A percentile compares a stretch with the other conserved stretches of the same genome.
Evolutionary conservation across 2,329 filamentous ascomycete species (phyloP).

Genomic region (Parafenestella ontariensis): DNA sequence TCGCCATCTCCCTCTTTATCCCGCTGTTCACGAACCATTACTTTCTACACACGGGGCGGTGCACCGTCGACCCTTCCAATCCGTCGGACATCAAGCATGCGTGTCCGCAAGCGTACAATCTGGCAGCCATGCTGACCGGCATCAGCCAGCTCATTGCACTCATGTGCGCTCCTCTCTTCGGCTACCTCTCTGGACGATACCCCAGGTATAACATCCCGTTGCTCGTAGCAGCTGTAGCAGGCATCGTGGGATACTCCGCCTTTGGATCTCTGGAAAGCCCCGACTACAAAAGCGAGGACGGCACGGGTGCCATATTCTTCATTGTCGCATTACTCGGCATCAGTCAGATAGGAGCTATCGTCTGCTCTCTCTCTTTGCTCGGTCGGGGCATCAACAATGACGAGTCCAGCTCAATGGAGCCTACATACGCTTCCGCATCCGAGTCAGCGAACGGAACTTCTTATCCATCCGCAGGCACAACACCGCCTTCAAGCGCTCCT

Average conservation of each 20-base stretch:
- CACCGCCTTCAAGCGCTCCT: conserved; percentile 40
- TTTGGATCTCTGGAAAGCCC: conserved; percentile 82
- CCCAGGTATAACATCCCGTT: conserved; percentile 74
- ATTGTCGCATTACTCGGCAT: conserved; percentile 83
- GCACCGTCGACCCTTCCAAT: conserved; percentile 60
- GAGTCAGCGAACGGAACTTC: conserved; percentile 23
- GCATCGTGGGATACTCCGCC: conserved; percentile 77
- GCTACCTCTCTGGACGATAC: conserved; percentile 77
- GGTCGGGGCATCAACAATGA: conserved; percentile 76
- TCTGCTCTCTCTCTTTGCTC: conserved; percentile 90
- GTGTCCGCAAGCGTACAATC: conserved; percentile 84
- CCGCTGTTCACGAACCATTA: conserved; percentile 92
- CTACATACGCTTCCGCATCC: conserved; percentile 2
- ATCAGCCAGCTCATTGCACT: conserved; percentile 87
- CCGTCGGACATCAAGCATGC: conserved; percentile 76
- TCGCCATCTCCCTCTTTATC: conserved; percentile 93
- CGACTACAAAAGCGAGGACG: conserved; percentile 73
- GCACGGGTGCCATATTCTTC: conserved; percentile 72
- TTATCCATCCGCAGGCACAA: conserved; percentile 44
- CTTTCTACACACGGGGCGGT: conserved; percentile 82
- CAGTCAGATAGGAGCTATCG: conserved; percentile 95
- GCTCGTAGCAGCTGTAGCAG: conserved; percentile 72
- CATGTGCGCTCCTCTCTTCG: conserved; percentile 84
- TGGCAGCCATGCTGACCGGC: conserved; percentile 86
- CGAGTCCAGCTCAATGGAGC: conserved; percentile 29